Percentiles rank a stretch among this genome's conserved stretches.
Conservation (phyloP, 164 flowering plant genomes). For the Saururus chinensis region DNA sequence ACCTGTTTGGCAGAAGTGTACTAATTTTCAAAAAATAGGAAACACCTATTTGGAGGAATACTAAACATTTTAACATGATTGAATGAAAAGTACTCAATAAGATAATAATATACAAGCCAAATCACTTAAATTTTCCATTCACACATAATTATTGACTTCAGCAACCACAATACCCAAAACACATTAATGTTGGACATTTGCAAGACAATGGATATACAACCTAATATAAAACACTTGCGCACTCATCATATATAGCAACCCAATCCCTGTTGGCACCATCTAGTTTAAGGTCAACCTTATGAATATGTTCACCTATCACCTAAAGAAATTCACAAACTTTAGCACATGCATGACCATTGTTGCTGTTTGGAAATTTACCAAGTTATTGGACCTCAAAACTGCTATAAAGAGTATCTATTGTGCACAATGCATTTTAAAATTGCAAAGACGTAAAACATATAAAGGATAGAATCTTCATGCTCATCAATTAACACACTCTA, state of each 20-base stretch:
- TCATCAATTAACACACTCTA: conserved; percentile 44
- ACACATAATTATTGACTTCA: too few species aligned
- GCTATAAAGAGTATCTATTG: neutral
- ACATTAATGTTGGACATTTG: too few species aligned
- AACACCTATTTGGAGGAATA: too few species aligned
- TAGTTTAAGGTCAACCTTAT: conserved; percentile 94
- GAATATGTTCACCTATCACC: conserved; percentile 96
- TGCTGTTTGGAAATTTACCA: too few species aligned
- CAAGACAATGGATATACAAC: conserved; percentile 16
- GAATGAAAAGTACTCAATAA: too few species aligned
- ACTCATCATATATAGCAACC: conserved; percentile 99
- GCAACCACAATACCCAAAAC: too few species aligned
- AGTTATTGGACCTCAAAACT: neutral
- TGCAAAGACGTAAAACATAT: neutral
- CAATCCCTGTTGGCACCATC: conserved; percentile 99
- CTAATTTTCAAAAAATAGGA: too few species aligned
- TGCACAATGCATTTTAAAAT: neutral
- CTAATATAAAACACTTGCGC: conserved; percentile 92
- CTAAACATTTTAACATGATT: too few species aligned
- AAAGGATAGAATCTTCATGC: neutral
- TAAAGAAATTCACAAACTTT: conserved; percentile 11
- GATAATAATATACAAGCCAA: too few species aligned
- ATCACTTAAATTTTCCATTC: too few species aligned
- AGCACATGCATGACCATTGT: neutral
- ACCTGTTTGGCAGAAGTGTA: too few species aligned